phyloP scores from a whole-genome alignment of 164 flowering plant species.

The Platanus orientalis region DNA sequence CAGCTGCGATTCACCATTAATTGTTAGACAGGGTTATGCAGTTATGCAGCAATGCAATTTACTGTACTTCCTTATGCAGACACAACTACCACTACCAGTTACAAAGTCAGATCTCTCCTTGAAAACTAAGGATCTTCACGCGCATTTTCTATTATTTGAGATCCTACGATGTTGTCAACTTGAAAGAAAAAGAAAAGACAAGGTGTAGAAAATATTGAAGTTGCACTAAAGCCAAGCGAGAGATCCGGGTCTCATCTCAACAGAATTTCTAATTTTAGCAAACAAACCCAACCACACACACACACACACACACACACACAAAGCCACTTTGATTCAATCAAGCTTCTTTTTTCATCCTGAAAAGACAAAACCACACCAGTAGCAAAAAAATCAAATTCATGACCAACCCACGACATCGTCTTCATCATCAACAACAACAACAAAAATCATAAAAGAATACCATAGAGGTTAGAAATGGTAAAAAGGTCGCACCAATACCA shows the following conservation, averaged over 20 bases:
- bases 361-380: neutral
- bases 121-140: too few species aligned
- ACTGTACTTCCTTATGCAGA: too few species aligned
- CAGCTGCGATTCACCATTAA: too few species aligned
- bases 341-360: slow-evolving; percentile 1
- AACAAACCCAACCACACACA: slow-evolving; percentile 3
- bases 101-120: neutral
- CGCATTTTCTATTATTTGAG: neutral
- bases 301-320: slow-evolving; percentile 11
- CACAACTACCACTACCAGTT: too few species aligned
- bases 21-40: too few species aligned
- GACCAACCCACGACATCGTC: slow-evolving; percentile 7
- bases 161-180: neutral
- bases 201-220: slow-evolving; percentile 5
- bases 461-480: neutral
- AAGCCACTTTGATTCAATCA: slow-evolving; percentile 1
- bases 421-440: neutral
- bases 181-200: slow-evolving; percentile 4
- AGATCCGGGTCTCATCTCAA: slow-evolving; percentile 19
- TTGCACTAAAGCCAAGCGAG: slow-evolving; percentile 21
- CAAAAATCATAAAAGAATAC: neutral
- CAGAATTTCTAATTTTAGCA: slow-evolving; percentile 17
- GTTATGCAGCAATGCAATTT: too few species aligned
- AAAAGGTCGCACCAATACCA: neutral
- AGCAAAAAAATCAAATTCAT: neutral